A percentile compares a stretch with the other conserved stretches of the same genome.
These are phyloP conservation scores for Penicillium cinerascens DNA, from an alignment of 495 filamentous ascomycete species.

Conservation along the genomic window DNA sequence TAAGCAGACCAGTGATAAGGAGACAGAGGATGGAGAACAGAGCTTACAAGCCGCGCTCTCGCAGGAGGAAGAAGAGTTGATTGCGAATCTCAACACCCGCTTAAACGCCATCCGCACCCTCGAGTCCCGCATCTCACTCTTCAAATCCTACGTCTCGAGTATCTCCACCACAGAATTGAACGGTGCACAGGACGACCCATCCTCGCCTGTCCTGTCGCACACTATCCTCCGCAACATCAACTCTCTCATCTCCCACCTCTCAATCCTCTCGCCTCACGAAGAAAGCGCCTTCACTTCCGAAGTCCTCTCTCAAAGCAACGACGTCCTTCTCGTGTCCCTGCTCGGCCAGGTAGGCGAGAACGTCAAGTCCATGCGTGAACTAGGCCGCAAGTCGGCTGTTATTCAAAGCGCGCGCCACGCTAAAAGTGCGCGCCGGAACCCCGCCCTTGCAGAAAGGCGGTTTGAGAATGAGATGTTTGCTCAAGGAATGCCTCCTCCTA, in stretches of 20 bases:
- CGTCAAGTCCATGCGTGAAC: slow-evolving; percentile 60
- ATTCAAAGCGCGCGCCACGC: slow-evolving; percentile 50
- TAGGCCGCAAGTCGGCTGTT: slow-evolving; percentile 68
- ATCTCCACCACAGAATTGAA: slow-evolving; percentile 58
- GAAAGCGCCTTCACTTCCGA: slow-evolving; percentile 58
- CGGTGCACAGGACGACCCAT: slow-evolving; percentile 25
- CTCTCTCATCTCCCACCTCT: slow-evolving; percentile 51
- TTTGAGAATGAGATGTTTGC: slow-evolving; percentile 30
- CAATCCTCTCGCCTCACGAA: slow-evolving; percentile 48
- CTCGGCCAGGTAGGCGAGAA: slow-evolving; percentile 66
- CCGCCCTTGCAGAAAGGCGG: slow-evolving; percentile 18
- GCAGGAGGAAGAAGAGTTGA: slow-evolving; percentile 73
- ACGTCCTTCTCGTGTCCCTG: slow-evolving; percentile 70
- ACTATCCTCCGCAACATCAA: slow-evolving; percentile 56
- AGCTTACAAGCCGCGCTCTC: slow-evolving; percentile 51
- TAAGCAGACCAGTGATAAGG: slow-evolving; percentile 21
- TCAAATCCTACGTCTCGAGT: slow-evolving; percentile 73
- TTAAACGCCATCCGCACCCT: slow-evolving; percentile 91
- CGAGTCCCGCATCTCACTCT: slow-evolving; percentile 74
- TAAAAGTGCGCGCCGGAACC: slow-evolving; percentile 22
- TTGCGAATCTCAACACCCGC: slow-evolving; percentile 74
- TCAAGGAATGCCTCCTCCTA: background rate
- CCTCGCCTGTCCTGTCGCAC: slow-evolving; percentile 33
- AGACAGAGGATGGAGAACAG: slow-evolving; percentile 39
- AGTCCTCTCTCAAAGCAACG: slow-evolving; percentile 68